A percentile compares a stretch with the other conserved stretches of the same genome.
phyloP scores from a whole-genome alignment of 164 flowering plant species.

The Annona squamosa region DNA sequence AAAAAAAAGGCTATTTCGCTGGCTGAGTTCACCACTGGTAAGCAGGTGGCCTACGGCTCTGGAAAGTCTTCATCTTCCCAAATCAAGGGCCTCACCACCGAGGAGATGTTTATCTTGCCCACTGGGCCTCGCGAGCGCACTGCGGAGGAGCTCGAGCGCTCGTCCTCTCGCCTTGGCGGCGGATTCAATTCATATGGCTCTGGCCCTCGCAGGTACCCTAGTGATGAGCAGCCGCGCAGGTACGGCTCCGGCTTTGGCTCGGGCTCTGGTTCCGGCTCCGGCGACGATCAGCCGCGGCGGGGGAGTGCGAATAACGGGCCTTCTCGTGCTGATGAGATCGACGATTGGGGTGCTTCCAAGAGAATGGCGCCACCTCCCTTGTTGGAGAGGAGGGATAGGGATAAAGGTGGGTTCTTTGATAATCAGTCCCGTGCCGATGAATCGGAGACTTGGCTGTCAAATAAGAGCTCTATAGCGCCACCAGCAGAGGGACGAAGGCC shows the following conservation, averaged over 20 bases:
- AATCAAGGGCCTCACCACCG: conserved; percentile 39
- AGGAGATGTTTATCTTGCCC: conserved; percentile 55
- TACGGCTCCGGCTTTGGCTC: conserved; percentile 19
- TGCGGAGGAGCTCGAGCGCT: conserved; percentile 70
- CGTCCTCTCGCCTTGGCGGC: conserved; percentile 45
- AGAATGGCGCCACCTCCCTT: conserved; percentile 34
- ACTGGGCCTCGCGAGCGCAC: conserved; percentile 80
- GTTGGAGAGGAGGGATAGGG: conserved; percentile 36
- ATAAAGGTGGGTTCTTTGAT: conserved; percentile 48
- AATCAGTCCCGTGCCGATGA: conserved; percentile 82
- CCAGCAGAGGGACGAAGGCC: conserved; percentile 1
- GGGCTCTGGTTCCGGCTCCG: conserved; percentile 38
- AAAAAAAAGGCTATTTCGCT: conserved; percentile 81
- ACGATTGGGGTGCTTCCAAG: conserved; percentile 85
- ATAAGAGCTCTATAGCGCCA: conserved; percentile 5
- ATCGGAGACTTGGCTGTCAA: conserved; percentile 42
- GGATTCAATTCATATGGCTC: conserved; percentile 57
- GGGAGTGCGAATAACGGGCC: conserved; percentile 36
- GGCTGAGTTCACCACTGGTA: conserved; percentile 48
- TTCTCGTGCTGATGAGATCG: conserved; percentile 86
- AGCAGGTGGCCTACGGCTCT: conserved; percentile 17
- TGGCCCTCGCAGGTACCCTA: conserved; percentile 5
- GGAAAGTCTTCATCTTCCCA: conserved; percentile 10
- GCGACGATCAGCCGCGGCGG: conserved; percentile 26
- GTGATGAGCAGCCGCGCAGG: conserved; percentile 22